These are phyloP conservation scores for Cymbopogon flexuosus DNA, from an alignment of 202 grass and related monocot species.

Conservation along the genomic window DNA sequence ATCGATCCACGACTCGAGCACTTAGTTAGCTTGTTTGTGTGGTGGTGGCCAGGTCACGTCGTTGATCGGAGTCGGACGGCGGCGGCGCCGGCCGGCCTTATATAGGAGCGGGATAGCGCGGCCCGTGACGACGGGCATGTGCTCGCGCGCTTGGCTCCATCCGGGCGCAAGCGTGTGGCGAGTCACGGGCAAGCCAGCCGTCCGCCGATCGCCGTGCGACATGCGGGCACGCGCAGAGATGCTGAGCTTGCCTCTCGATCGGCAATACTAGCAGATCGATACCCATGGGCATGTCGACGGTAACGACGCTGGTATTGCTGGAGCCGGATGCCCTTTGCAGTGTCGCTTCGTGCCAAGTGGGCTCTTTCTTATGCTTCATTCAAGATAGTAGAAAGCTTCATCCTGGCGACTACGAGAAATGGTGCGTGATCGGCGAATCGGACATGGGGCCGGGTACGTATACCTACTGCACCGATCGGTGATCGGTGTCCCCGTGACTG, in stretches of 20 bases:
- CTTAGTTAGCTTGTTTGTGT: background rate
- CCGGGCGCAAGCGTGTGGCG: background rate
- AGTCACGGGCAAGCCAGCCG: conserved; percentile 28
- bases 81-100: conserved; percentile 4
- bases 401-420: too few relatives aligned
- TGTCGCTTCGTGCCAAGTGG: conserved; percentile 16
- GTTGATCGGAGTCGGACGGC: background rate
- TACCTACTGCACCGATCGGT: too few relatives aligned
- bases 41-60: background rate
- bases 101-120: conserved; percentile 17
- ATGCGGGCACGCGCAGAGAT: background rate
- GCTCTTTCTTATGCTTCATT: background rate
- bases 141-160: conserved; percentile 22
- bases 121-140: conserved; percentile 44
- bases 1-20: too few relatives aligned
- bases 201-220: background rate
- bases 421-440: too few relatives aligned
- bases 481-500: too few relatives aligned
- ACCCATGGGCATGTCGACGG: background rate
- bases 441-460: too few relatives aligned
- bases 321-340: background rate
- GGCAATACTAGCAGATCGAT: background rate
- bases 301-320: conserved; percentile 17
- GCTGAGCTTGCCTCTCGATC: background rate
- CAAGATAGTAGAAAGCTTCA: too few relatives aligned